Evolutionary conservation across 352 stramenopile species (phyloP).

Genomic region (Globisporangium canariense): DNA sequence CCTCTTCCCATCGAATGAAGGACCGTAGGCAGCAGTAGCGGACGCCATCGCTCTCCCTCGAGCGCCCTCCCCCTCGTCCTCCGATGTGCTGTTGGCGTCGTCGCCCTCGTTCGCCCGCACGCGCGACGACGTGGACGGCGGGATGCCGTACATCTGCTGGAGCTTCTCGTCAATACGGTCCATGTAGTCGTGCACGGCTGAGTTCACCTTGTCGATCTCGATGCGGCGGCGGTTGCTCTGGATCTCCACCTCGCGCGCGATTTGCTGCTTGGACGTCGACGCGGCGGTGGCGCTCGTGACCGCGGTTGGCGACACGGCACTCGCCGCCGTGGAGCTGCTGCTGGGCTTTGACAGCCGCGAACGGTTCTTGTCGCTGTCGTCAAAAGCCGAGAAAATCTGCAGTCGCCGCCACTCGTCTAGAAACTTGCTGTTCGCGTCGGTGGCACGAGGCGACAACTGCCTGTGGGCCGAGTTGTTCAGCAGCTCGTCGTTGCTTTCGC

Average conservation of each 20-base stretch:
- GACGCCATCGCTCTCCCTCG: not conserved
- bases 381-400: constrained; percentile 13
- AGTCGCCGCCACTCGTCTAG: constrained; percentile 15
- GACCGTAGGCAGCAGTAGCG: not conserved
- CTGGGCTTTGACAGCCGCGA: not conserved
- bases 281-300: not conserved
- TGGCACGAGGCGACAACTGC: not conserved
- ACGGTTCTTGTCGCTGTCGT: not conserved
- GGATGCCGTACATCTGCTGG: constrained; percentile 76
- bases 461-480: too few relatives aligned
- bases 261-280: constrained; percentile 9
- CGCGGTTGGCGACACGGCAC: not conserved
- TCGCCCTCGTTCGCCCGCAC: not conserved
- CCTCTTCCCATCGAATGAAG: not conserved
- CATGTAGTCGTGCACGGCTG: constrained; percentile 76
- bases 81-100: not conserved
- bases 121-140: constrained; percentile 26
- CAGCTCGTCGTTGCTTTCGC: constrained; percentile 1
- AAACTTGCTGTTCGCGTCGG: constrained; percentile 15
- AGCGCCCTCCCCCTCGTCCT: not conserved
- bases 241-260: constrained; percentile 9
- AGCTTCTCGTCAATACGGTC: constrained; percentile 79
- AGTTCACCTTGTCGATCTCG: constrained; percentile 73
- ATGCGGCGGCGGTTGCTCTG: constrained; percentile 28
- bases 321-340: not conserved